phyloP scores from a whole-genome alignment of 768 basidiomycete genomes.

The Termitomyces sp. region DNA sequence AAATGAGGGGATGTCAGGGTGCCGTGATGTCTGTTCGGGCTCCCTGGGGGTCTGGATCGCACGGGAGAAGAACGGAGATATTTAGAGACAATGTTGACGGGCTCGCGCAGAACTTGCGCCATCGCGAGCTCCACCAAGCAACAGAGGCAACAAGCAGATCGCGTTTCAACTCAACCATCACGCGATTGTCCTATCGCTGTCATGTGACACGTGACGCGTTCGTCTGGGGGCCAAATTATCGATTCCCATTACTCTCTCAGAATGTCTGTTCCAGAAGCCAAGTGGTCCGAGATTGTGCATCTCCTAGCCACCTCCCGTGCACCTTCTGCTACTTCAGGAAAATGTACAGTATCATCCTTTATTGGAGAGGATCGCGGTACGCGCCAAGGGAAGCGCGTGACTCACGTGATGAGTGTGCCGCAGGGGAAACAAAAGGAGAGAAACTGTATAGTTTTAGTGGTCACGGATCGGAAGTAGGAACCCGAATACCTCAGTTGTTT shows the following conservation, averaged over 20 bases:
- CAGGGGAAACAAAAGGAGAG: too few species aligned
- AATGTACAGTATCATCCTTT: background rate
- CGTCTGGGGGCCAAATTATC: background rate
- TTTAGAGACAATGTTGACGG: constrained; percentile 7
- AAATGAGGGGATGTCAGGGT: constrained; percentile 1
- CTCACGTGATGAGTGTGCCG: too few species aligned
- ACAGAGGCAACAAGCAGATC: background rate
- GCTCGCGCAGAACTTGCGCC: constrained; percentile 6
- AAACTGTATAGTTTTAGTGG: too few species aligned
- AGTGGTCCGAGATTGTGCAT: background rate
- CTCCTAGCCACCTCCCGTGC: background rate
- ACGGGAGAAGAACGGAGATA: constrained; percentile 7
- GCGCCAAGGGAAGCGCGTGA: too few species aligned
- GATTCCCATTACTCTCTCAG: too few species aligned
- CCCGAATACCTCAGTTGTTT: too few species aligned
- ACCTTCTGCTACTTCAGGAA: background rate
- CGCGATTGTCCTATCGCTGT: background rate
- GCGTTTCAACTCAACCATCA: background rate
- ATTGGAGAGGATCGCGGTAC: too few species aligned
- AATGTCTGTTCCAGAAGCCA: background rate
- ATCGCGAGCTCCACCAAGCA: background rate
- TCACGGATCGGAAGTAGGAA: too few species aligned
- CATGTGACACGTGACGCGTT: background rate
- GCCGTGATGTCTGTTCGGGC: constrained; percentile 4
- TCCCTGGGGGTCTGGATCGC: background rate